Evolutionary conservation across 495 filamentous ascomycete species (phyloP).

Genomic region (Cercophora samala): DNA sequence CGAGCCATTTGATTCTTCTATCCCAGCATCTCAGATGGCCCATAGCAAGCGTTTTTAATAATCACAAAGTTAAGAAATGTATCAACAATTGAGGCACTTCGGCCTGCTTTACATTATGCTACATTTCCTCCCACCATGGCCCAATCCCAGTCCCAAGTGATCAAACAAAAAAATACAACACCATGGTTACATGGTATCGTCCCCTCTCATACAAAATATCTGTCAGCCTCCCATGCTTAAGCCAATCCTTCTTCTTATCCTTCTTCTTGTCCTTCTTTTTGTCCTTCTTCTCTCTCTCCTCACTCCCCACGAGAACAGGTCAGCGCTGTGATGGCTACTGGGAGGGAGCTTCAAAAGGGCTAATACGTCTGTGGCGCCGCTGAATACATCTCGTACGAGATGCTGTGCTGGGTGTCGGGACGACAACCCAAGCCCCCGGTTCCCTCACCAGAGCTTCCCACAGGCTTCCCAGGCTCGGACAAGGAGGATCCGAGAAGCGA

Average conservation of each 20-base stretch:
- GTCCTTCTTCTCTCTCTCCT: not conserved
- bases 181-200: not conserved
- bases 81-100: not conserved
- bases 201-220: not conserved
- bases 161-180: not conserved
- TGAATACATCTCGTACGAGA: conserved; percentile 28
- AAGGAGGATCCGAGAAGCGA: conserved; percentile 9
- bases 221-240: too few relatives aligned
- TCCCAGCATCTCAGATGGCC: not conserved
- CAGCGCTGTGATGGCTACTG: not conserved
- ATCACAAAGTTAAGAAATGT: not conserved
- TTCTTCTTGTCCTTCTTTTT: too few relatives aligned
- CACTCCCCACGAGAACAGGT: not conserved
- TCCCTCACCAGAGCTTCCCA: conserved; percentile 4
- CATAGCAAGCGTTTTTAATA: not conserved
- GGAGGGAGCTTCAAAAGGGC: conserved; percentile 14
- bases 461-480: not conserved
- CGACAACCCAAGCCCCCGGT: not conserved
- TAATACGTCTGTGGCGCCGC: conserved; percentile 29
- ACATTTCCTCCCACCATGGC: not conserved
- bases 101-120: not conserved
- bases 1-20: conserved; percentile 36
- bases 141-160: not conserved
- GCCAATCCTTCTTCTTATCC: too few relatives aligned
- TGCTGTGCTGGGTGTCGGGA: conserved; percentile 27